Percentiles rank a stretch among this genome's conserved stretches.
Evolutionary conservation across 2,329 filamentous ascomycete species (phyloP).

Genomic region (Aspergillus neotritici): DNA sequence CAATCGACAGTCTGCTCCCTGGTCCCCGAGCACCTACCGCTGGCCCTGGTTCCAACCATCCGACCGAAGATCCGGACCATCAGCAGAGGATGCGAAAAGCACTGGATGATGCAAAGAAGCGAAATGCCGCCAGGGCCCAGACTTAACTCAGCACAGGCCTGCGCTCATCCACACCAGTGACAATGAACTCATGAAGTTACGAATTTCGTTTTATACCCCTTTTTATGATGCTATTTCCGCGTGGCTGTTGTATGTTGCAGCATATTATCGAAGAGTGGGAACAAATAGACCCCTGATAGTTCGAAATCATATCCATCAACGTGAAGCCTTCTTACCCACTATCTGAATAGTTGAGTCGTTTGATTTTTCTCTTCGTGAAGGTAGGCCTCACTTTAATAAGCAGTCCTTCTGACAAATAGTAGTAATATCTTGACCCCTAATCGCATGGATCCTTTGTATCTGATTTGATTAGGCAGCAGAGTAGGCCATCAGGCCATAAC

Average conservation of each 20-base stretch:
- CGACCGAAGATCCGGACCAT: conserved; percentile 37
- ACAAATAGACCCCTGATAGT: too few species aligned
- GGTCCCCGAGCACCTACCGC: conserved; percentile 24
- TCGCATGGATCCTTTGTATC: too few species aligned
- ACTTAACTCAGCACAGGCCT: conserved; percentile 8
- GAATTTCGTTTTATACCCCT: conserved; percentile 17
- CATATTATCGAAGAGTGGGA: neutral
- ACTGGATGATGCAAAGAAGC: conserved; percentile 50
- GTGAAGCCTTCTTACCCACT: too few species aligned
- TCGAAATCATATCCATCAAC: too few species aligned
- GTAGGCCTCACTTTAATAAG: too few species aligned
- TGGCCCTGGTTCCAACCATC: conserved; percentile 8
- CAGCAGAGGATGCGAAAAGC: conserved; percentile 46
- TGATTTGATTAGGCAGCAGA: too few species aligned
- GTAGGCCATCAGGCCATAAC: too few species aligned
- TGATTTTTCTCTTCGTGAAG: too few species aligned
- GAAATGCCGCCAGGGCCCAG: conserved; percentile 40
- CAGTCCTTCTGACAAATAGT: too few species aligned
- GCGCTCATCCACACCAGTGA: neutral
- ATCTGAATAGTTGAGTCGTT: too few species aligned
- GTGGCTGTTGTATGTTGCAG: neutral
- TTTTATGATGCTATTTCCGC: neutral
- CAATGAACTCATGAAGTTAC: conserved; percentile 13
- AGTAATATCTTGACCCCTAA: too few species aligned
- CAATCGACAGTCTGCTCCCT: conserved; percentile 16